Conservation (phyloP, 257 asterid genomes). For the Solanum tacnaense region DNA sequence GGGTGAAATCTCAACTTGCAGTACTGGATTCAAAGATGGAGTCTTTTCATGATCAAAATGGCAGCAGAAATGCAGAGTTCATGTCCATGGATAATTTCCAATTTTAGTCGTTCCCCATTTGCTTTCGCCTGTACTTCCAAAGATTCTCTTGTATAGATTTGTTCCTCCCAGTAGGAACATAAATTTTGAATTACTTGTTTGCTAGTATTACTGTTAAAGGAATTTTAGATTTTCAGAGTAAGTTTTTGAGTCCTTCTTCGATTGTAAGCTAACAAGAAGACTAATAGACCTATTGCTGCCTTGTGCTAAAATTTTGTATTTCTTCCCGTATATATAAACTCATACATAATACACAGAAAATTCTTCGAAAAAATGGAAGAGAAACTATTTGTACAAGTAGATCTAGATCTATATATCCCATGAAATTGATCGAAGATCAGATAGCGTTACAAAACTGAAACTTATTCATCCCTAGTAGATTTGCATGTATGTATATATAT, state of each 20-base stretch:
- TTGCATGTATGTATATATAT: background rate
- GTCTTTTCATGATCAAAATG: conserved; percentile 48
- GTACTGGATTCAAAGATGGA: conserved; percentile 77
- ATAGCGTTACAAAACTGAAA: background rate
- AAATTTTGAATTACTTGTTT: background rate
- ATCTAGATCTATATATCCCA: background rate
- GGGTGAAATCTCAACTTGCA: conserved; percentile 92
- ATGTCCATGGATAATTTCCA: conserved; percentile 46
- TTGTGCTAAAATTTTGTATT: background rate
- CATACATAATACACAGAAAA: background rate
- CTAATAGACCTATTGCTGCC: too few relatives aligned
- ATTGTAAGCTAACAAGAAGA: background rate
- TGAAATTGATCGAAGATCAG: background rate
- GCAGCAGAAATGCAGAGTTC: conserved; percentile 29
- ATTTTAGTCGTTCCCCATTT: conserved; percentile 23
- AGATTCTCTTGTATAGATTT: conserved; percentile 4
- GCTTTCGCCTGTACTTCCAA: background rate
- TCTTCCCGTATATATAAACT: background rate
- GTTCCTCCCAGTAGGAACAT: background rate
- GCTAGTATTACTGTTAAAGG: background rate
- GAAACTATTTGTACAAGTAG: background rate
- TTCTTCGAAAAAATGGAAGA: background rate
- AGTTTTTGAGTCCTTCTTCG: background rate
- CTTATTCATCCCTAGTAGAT: background rate
- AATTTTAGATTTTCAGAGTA: background rate